These are phyloP conservation scores for Pleurotus citrinopileatus DNA, from an alignment of 768 basidiomycete species.

Conservation along the genomic window DNA sequence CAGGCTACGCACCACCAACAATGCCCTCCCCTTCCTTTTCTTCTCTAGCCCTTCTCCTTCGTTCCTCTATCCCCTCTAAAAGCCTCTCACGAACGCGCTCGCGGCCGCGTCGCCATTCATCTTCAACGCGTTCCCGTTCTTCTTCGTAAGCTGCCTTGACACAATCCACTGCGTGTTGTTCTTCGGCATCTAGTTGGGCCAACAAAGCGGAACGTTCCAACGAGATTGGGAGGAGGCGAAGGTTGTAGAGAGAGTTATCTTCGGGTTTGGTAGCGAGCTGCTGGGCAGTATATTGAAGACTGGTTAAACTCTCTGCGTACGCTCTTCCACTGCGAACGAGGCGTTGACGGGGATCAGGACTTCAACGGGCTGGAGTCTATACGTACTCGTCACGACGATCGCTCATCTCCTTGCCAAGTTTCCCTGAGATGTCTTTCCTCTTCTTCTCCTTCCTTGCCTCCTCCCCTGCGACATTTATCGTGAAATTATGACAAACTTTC, in stretches of 20 bases:
- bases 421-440: conserved; percentile 66
- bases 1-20: conserved; percentile 49
- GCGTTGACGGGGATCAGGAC: background rate
- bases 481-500: conserved; percentile 6
- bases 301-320: conserved; percentile 59
- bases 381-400: conserved; percentile 77
- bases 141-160: conserved; percentile 73
- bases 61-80: conserved; percentile 82
- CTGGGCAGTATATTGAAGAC: conserved; percentile 54
- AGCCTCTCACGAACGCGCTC: conserved; percentile 75
- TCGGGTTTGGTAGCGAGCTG: conserved; percentile 72
- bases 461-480: conserved; percentile 23
- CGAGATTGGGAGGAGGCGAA: conserved; percentile 71
- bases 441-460: conserved; percentile 62
- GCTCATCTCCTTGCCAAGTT: conserved; percentile 67
- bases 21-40: conserved; percentile 91
- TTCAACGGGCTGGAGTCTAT: conserved; percentile 1
- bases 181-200: conserved; percentile 62
- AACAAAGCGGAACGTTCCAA: conserved; percentile 76
- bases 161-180: conserved; percentile 63
- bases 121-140: conserved; percentile 76
- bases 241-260: conserved; percentile 57
- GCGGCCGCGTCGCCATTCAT: conserved; percentile 75
- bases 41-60: conserved; percentile 73
- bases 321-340: conserved; percentile 47